Percentiles rank a stretch among this genome's conserved stretches.
Evolutionary conservation across 2,329 filamentous ascomycete species (phyloP).

Genomic region (Lecanicillium sp.): DNA sequence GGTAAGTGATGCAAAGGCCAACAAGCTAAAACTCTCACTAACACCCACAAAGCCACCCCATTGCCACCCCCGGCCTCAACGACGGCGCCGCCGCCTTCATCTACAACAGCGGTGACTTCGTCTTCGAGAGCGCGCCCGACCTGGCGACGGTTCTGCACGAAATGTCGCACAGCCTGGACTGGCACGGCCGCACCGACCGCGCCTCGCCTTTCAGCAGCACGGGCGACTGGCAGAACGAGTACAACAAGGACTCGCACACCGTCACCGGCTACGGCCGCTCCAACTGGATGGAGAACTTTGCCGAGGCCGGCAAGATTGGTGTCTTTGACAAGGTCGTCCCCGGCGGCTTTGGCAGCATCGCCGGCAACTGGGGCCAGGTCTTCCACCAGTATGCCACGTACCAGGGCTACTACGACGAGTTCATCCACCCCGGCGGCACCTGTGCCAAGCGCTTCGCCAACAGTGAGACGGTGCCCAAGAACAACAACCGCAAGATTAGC

Average conservation of each 20-base stretch:
- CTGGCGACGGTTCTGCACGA: constrained; percentile 6
- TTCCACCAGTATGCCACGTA: constrained; percentile 16
- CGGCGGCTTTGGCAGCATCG: constrained; percentile 15
- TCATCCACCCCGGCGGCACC: constrained; percentile 12
- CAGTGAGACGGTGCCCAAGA: constrained; percentile 9
- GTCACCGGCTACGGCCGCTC: constrained; percentile 13
- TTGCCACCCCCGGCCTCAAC: constrained; percentile 7
- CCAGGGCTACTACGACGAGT: constrained; percentile 12
- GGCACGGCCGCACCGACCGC: constrained; percentile 6
- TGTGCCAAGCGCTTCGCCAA: constrained; percentile 12
- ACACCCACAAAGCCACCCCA: constrained; percentile 1
- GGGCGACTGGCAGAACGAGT: constrained; percentile 14
- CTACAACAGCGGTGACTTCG: constrained; percentile 5
- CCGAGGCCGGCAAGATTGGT: constrained; percentile 16
- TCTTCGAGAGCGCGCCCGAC: constrained; percentile 8
- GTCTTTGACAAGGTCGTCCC: constrained; percentile 19
- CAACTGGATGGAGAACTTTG: constrained; percentile 18
- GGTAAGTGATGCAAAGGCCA: constrained; percentile 1
- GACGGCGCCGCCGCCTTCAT: constrained; percentile 8
- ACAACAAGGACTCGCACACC: constrained; percentile 12
- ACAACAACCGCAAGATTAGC: constrained; percentile 5
- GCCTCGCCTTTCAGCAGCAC: constrained; percentile 5
- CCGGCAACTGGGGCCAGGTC: constrained; percentile 16
- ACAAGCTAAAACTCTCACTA: neutral
- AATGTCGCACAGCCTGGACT: constrained; percentile 8